Percentiles rank a stretch among this genome's conserved stretches.
Evolutionary conservation across 805 yeast genomes (phyloP).

Genomic region (Ogataea haglerorum): DNA sequence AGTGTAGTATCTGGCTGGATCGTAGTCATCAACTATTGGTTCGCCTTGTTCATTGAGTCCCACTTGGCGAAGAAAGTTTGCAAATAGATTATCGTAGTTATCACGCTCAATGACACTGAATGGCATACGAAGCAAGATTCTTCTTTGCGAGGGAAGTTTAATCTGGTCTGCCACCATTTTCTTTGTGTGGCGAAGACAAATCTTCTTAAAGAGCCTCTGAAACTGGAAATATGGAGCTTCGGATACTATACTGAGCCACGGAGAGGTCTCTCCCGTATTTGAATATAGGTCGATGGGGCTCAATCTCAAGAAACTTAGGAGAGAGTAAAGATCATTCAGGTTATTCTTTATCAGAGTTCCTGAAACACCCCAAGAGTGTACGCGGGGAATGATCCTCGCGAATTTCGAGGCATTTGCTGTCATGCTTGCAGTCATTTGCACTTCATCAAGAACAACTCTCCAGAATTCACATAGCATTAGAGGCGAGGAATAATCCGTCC

Average conservation of each 20-base stretch:
- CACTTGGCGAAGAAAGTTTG: conserved; percentile 55
- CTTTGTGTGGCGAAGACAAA: conserved; percentile 80
- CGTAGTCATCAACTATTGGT: conserved; percentile 48
- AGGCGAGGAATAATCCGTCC: conserved; percentile 72
- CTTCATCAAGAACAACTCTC: conserved; percentile 91
- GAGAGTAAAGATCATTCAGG: conserved; percentile 64
- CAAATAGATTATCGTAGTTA: conserved; percentile 64
- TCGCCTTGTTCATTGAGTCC: conserved; percentile 50
- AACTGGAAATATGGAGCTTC: conserved; percentile 39
- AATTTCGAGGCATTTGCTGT: conserved; percentile 75
- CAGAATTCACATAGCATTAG: conserved; percentile 79
- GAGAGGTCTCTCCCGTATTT: conserved; percentile 17
- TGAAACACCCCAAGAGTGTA: conserved; percentile 95
- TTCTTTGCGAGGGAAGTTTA: conserved; percentile 70
- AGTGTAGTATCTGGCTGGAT: conserved; percentile 40
- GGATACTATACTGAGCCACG: conserved; percentile 28
- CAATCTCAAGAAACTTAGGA: conserved; percentile 62
- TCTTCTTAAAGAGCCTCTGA: conserved; percentile 45
- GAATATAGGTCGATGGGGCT: conserved; percentile 53
- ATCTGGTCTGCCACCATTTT: conserved; percentile 77
- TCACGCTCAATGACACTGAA: conserved; percentile 83
- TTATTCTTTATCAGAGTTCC: conserved; percentile 85
- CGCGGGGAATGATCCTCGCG: conserved; percentile 74
- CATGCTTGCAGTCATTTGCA: conserved; percentile 81
- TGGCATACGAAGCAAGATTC: conserved; percentile 66